A percentile compares a stretch with the other conserved stretches of the same genome.
Evolutionary conservation across 2,329 filamentous ascomycete species (phyloP).

Genomic region (Fonsecaea erecta): DNA sequence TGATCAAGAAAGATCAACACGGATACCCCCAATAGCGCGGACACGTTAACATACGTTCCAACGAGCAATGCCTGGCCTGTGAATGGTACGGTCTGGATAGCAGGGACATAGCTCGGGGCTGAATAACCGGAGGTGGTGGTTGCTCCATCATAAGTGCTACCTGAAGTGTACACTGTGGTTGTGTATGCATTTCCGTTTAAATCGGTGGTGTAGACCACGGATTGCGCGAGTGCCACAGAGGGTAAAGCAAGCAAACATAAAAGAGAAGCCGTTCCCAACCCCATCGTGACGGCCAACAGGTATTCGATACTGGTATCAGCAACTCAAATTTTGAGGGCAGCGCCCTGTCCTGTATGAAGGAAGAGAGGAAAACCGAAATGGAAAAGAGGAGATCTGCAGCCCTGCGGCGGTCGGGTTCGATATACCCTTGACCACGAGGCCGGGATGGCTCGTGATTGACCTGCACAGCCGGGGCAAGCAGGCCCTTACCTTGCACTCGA

Average conservation of each 20-base stretch:
- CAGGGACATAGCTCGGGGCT: conserved; percentile 19
- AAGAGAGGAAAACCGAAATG: not conserved
- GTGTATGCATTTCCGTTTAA: conserved; percentile 10
- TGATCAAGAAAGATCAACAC: conserved; percentile 3
- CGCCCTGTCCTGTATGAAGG: not conserved
- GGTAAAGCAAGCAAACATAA: conserved; percentile 10
- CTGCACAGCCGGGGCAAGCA: not conserved
- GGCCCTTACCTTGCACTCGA: not conserved
- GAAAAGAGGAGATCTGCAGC: conserved; percentile 9
- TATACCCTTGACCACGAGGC: not conserved
- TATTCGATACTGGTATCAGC: not conserved
- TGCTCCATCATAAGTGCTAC: conserved; percentile 5
- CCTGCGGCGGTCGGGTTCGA: conserved; percentile 11
- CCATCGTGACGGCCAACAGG: not conserved
- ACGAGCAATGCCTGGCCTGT: conserved; percentile 29
- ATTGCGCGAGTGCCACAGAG: conserved; percentile 1
- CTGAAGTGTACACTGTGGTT: conserved; percentile 20
- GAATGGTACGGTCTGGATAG: conserved; percentile 25
- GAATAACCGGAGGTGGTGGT: conserved; percentile 16
- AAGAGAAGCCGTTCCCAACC: not conserved
- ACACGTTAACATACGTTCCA: conserved; percentile 24
- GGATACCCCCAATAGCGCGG: not conserved
- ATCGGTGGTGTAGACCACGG: conserved; percentile 7
- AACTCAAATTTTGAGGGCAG: conserved; percentile 1
- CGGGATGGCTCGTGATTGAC: not conserved